Evolutionary conservation across 1,139 yeast species (phyloP).

Genomic region (Scheffersomyces cryptocercus): DNA sequence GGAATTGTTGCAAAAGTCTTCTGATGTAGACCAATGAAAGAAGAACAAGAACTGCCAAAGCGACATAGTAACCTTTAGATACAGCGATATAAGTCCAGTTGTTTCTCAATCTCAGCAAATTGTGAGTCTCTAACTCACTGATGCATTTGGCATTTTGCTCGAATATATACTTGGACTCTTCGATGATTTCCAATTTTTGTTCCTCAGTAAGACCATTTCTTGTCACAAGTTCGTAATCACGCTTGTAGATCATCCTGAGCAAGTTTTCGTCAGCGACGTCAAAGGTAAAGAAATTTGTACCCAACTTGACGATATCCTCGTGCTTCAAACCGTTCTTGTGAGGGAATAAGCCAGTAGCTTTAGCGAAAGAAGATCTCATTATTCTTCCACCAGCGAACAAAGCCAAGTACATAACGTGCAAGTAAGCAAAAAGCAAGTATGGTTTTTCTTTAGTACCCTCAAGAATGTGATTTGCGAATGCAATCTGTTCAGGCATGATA

Average conservation of each 20-base stretch:
- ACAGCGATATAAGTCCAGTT: constrained; percentile 58
- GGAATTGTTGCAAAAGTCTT: constrained; percentile 13
- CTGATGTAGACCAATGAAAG: constrained; percentile 28
- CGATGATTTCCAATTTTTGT: constrained; percentile 69
- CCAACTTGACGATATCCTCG: constrained; percentile 59
- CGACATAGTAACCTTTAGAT: constrained; percentile 49
- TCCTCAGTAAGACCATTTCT: constrained; percentile 65
- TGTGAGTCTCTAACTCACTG: constrained; percentile 65
- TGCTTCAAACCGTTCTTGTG: constrained; percentile 63
- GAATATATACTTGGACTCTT: constrained; percentile 68
- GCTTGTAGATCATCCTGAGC: constrained; percentile 65
- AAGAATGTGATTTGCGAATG: constrained; percentile 61
- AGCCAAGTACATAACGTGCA: constrained; percentile 84
- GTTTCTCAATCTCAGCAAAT: constrained; percentile 54
- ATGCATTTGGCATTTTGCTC: constrained; percentile 61
- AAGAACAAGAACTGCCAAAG: constrained; percentile 24
- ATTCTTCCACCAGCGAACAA: constrained; percentile 85
- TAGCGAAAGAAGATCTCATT: constrained; percentile 65
- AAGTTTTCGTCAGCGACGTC: constrained; percentile 69
- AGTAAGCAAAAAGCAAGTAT: constrained; percentile 72
- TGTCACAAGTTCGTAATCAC: constrained; percentile 76
- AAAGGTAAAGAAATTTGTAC: constrained; percentile 72
- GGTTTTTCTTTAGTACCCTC: constrained; percentile 61
- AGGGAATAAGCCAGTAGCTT: constrained; percentile 74
- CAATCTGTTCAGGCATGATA: constrained; percentile 60